Percentiles rank a stretch among this genome's conserved stretches.
phyloP scores from a whole-genome alignment of 1,284 basidiomycete genomes.

The Puccinia novopanici region DNA sequence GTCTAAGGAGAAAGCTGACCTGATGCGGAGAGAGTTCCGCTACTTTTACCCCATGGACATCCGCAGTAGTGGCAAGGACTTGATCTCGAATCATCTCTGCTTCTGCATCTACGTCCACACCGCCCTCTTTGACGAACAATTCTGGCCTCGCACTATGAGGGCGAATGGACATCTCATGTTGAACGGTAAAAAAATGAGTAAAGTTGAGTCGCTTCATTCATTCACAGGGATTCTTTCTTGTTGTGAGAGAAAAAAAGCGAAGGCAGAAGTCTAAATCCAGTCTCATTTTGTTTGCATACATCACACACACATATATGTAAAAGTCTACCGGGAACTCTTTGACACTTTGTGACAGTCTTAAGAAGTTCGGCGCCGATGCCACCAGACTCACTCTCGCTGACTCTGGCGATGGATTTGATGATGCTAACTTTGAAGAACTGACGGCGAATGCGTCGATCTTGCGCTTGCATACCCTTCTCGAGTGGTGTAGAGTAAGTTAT shows the following conservation, averaged over 20 bases:
- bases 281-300: background rate
- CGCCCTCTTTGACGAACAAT: conserved; percentile 88
- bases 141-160: conserved; percentile 89
- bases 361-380: conserved; percentile 90
- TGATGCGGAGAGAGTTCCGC: conserved; percentile 84
- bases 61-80: conserved; percentile 97
- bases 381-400: conserved; percentile 90
- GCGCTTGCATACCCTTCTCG: conserved; percentile 84
- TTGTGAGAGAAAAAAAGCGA: background rate
- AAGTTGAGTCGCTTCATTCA: conserved; percentile 12
- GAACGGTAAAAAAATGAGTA: conserved; percentile 97
- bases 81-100: conserved; percentile 94
- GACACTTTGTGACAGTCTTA: conserved; percentile 74
- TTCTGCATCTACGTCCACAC: conserved; percentile 94
- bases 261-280: background rate
- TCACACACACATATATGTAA: too few relatives aligned
- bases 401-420: conserved; percentile 95
- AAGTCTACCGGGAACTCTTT: conserved; percentile 91
- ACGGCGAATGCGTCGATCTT: conserved; percentile 97
- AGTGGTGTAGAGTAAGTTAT: conserved; percentile 80
- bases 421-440: conserved; percentile 98
- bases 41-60: conserved; percentile 99
- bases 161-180: conserved; percentile 96
- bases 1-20: conserved; percentile 74
- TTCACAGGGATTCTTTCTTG: background rate